Base-by-base conservation (phyloP, 2,329 filamentous ascomycete species). In the Nemania sp. region DNA sequence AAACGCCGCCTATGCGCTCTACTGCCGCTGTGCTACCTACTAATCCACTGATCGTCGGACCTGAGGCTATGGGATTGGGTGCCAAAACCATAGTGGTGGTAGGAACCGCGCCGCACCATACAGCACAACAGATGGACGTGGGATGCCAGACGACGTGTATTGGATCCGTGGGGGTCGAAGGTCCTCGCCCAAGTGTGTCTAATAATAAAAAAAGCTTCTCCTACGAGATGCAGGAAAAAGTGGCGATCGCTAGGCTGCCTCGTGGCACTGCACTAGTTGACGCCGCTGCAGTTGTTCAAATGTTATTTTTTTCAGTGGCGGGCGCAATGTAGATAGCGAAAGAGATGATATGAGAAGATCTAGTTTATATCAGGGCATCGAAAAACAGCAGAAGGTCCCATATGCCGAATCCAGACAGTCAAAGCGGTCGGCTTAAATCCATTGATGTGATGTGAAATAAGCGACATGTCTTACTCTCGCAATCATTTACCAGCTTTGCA, bases 111-210 rank as follows among this genome's bases (percentile, higher is more conserved):
- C n/a, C n/a, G n/a, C n/a, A n/a, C n/a, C n/a, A n/a, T n/a, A n/a
- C n/a, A n/a, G n/a, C n/a, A n/a, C n/a, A n/a, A 15, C 15, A 33
- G 23, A 15, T 14, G 14, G 37, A 28, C 30, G 47, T 45, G 39
- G 47, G 52, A 54, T 50, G 34, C 28, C 30, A 36, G 22, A 46
- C 19, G 22, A 41, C 23, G 36, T 42, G 15, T 22, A 30, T 44
- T 48, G 7, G 39, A 22, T n/a, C 43, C 40, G 49, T 44, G 53
- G 53, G 53, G 53, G 53, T 26, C 19, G 45, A 23, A 36, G 34
- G 26, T 49, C 33, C 45, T 43, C 44, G 53, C 43, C 40, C 26
- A 39, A 26, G 39, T 17, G 39, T 28, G 44, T 55, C 49, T 49
- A 56, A 44, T 44, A 52, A 45, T 41, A 48, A 56, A 52, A 47